phyloP scores from a whole-genome alignment of 2,329 filamentous ascomycete species.

The Penicillium sp. region DNA sequence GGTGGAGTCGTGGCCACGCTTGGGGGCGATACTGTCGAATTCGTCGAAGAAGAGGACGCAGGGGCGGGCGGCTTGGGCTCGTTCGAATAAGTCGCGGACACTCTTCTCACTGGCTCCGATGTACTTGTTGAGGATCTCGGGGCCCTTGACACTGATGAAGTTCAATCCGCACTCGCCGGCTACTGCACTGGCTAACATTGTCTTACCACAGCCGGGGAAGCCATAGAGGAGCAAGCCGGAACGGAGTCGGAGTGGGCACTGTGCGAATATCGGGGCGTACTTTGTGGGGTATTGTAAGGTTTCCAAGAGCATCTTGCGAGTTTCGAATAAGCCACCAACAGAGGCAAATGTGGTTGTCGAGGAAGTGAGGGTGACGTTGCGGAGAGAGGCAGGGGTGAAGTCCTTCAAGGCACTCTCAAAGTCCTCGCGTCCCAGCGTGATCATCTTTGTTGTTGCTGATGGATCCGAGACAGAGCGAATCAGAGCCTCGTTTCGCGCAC shows the following conservation, averaged over 20 bases:
- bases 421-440: constrained; percentile 68
- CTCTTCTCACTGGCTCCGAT: constrained; percentile 97
- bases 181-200: constrained; percentile 90
- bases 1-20: constrained; percentile 92
- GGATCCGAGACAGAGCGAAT: constrained; percentile 70
- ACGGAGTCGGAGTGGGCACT: constrained; percentile 89
- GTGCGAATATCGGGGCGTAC: constrained; percentile 94
- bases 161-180: constrained; percentile 96
- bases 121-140: constrained; percentile 98
- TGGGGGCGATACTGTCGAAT: constrained; percentile 96
- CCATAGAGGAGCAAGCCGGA: constrained; percentile 92
- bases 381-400: constrained; percentile 90
- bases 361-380: constrained; percentile 89
- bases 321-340: constrained; percentile 83
- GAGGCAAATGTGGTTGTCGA: constrained; percentile 89
- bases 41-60: constrained; percentile 98
- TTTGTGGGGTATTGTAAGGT: constrained; percentile 96
- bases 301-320: constrained; percentile 85
- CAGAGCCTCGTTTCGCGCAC: constrained; percentile 86
- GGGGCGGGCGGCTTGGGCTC: constrained; percentile 80
- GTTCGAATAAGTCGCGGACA: constrained; percentile 90
- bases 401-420: constrained; percentile 82
- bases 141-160: constrained; percentile 97
- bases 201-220: constrained; percentile 95
- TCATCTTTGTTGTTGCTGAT: constrained; percentile 49